phyloP scores from a whole-genome alignment of 2,329 filamentous ascomycete species.

The Cladosporium sp. region DNA sequence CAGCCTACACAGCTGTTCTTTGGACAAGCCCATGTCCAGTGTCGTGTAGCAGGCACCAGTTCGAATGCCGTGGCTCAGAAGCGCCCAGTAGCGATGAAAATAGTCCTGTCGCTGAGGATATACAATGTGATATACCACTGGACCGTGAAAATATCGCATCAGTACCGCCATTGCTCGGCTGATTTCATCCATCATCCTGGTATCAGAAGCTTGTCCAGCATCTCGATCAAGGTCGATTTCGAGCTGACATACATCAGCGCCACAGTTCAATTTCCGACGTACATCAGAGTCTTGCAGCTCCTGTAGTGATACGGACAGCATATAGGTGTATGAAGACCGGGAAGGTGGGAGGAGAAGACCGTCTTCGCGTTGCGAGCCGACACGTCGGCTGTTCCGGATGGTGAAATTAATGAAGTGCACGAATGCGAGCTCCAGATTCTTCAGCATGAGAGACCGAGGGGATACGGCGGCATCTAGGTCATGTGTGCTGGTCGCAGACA shows the following conservation, averaged over 20 bases:
- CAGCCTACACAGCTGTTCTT: background rate
- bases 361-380: background rate
- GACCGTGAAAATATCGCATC: background rate
- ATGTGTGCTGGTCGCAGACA: background rate
- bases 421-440: background rate
- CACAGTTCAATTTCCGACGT: background rate
- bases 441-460: background rate
- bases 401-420: background rate
- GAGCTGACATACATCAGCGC: background rate
- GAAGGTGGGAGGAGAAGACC: background rate
- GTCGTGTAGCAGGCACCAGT: background rate
- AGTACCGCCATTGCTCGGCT: background rate
- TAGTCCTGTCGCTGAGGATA: background rate
- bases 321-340: background rate
- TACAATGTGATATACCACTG: background rate
- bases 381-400: background rate
- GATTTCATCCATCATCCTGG: background rate
- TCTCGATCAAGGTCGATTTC: background rate
- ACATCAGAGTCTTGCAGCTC: background rate
- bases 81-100: background rate
- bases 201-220: background rate
- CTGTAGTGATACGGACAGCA: background rate
- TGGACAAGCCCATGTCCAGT: background rate
- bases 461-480: background rate
- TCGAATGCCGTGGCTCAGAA: background rate